A percentile compares a stretch with the other conserved stretches of the same genome.
Conservation (phyloP, 225 moss, liverwort and hornwort species). For the Sphagnum contortum region DNA sequence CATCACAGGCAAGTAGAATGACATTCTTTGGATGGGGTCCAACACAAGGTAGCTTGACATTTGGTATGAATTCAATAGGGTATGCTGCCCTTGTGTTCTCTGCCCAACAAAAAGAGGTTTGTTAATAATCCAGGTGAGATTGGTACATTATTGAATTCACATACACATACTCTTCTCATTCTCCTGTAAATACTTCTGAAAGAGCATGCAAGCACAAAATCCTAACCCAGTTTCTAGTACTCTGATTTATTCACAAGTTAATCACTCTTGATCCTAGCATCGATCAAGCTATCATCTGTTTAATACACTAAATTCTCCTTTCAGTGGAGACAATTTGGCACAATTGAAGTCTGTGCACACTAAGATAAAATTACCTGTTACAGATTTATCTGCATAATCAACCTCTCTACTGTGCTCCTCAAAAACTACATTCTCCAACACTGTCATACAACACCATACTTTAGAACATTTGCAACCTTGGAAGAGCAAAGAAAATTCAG, state of each 20-base stretch:
- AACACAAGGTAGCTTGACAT: conserved; percentile 84
- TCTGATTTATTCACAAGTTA: no score
- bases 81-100: conserved; percentile 97
- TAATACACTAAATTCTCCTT: no score
- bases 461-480: not conserved
- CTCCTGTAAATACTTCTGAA: no score
- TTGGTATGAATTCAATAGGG: conserved; percentile 95
- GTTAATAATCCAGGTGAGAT: not conserved
- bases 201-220: no score
- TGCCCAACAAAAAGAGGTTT: conserved; percentile 10
- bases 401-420: conserved; percentile 89
- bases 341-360: not conserved
- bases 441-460: conserved; percentile 17
- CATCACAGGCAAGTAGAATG: conserved; percentile 89
- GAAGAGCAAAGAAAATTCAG: not conserved
- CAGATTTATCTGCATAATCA: conserved; percentile 81
- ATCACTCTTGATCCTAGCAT: no score
- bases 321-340: not conserved
- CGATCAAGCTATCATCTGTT: no score
- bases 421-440: conserved; percentile 92
- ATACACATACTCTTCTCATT: not conserved
- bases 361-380: conserved; percentile 50
- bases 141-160: not conserved
- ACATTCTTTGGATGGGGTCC: conserved; percentile 95
- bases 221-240: no score